Conservation (phyloP, 805 yeast genomes). For the Saccharomycopsis fermentans region DNA sequence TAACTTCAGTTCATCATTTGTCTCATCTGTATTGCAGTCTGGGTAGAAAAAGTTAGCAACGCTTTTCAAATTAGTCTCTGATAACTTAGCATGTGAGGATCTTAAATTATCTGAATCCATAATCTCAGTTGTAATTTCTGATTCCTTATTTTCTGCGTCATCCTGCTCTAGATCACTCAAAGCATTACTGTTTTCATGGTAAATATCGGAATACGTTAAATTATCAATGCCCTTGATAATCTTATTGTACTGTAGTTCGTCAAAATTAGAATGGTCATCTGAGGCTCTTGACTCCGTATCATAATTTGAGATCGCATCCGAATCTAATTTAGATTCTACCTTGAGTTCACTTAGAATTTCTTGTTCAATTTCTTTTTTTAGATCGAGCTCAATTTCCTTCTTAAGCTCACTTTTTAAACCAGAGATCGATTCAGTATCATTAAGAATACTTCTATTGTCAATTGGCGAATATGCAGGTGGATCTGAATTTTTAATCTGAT, state of each 20-base stretch:
- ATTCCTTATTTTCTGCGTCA: neutral
- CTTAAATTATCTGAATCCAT: neutral
- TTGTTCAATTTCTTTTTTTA: neutral
- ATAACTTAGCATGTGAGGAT: neutral
- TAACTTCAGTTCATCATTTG: slow-evolving; percentile 29
- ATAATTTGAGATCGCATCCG: neutral
- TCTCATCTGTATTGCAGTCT: neutral
- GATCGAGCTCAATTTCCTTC: neutral
- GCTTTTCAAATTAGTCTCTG: neutral
- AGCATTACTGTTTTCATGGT: neutral
- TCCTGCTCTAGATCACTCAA: neutral
- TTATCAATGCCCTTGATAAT: neutral
- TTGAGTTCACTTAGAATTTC: neutral
- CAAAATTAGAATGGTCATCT: neutral
- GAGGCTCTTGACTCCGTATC: neutral
- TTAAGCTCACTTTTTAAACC: neutral
- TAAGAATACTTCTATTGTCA: neutral
- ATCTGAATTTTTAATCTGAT: neutral
- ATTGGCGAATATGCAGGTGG: neutral
- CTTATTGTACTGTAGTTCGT: neutral
- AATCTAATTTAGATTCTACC: neutral
- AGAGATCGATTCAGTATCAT: neutral
- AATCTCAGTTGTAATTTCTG: neutral
- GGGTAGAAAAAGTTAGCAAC: neutral
- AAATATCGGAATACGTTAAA: neutral